Percentiles rank a stretch among this genome's conserved stretches.
These are phyloP conservation scores for Cinnamomum micranthum DNA, from an alignment of 164 flowering plant species.

Conservation along the genomic window DNA sequence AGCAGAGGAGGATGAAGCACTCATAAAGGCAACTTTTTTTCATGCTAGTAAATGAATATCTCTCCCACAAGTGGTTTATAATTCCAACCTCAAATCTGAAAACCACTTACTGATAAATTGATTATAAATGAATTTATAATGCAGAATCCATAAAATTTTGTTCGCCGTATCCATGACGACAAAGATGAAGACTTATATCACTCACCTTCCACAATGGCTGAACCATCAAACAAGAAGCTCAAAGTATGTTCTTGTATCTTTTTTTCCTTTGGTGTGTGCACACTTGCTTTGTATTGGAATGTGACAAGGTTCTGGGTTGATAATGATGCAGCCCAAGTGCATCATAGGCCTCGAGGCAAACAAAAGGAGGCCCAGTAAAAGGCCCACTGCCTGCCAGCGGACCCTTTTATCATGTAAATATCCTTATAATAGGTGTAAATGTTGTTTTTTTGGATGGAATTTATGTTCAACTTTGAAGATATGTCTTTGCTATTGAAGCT, in stretches of 20 bases:
- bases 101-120: neutral
- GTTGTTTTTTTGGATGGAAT: too few relatives aligned
- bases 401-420: too few relatives aligned
- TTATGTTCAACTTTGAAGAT: too few relatives aligned
- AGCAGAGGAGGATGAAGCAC: slow-evolving; percentile 88
- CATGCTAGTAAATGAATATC: slow-evolving; percentile 35
- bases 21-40: slow-evolving; percentile 53
- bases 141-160: slow-evolving; percentile 41
- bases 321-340: too few relatives aligned
- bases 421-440: too few relatives aligned
- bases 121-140: slow-evolving; percentile 1
- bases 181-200: slow-evolving; percentile 41
- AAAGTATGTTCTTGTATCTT: slow-evolving; percentile 30
- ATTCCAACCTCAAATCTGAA: neutral
- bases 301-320: neutral
- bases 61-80: neutral
- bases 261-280: neutral
- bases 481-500: too few relatives aligned
- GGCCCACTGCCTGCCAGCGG: neutral
- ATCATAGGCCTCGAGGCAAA: too few relatives aligned
- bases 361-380: neutral
- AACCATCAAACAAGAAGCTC: slow-evolving; percentile 12
- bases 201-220: slow-evolving; percentile 18
- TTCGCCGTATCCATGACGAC: slow-evolving; percentile 46
- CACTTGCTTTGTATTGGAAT: neutral